Percentiles rank a stretch among this genome's conserved stretches.
These are phyloP conservation scores for Paracoccidioides lutzii DNA, from an alignment of 2,329 filamentous ascomycete species.

Conservation along the genomic window DNA sequence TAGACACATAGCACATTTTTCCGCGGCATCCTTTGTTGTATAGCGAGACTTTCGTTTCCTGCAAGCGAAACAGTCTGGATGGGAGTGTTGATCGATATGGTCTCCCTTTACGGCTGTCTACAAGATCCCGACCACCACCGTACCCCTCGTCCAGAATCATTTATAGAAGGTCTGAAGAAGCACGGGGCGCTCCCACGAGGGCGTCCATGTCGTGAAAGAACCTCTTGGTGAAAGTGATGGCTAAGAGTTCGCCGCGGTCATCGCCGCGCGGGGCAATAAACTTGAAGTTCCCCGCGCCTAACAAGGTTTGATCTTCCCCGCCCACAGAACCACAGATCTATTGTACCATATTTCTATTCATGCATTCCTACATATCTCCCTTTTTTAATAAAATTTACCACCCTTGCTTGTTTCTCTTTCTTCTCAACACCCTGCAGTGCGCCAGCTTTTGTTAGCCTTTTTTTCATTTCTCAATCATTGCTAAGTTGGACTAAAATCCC, in stretches of 20 bases:
- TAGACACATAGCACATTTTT: constrained; percentile 39
- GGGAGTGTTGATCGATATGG: constrained; percentile 43
- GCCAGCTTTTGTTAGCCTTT: background rate
- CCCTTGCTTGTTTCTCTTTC: background rate
- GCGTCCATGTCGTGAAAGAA: too few relatives aligned
- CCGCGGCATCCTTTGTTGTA: constrained; percentile 32
- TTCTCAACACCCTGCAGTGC: too few relatives aligned
- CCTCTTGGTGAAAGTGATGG: background rate
- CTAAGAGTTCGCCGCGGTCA: background rate
- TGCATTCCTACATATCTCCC: background rate
- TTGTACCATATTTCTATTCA: background rate
- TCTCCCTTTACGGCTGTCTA: constrained; percentile 15
- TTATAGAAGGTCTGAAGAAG: background rate
- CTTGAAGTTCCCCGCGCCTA: background rate
- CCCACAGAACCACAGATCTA: background rate
- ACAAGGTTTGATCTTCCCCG: background rate
- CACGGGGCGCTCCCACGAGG: background rate
- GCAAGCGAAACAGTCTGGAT: constrained; percentile 42
- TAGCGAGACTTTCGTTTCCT: constrained; percentile 43
- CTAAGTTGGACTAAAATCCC: background rate
- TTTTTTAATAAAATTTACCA: background rate
- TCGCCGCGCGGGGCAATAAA: background rate
- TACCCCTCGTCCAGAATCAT: background rate
- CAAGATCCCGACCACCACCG: background rate
- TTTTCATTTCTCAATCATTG: too few relatives aligned